Evolutionary conservation across 1,284 basidiomycete genomes (phyloP).

Genomic region (Rugiboletus extremiorientalis): DNA sequence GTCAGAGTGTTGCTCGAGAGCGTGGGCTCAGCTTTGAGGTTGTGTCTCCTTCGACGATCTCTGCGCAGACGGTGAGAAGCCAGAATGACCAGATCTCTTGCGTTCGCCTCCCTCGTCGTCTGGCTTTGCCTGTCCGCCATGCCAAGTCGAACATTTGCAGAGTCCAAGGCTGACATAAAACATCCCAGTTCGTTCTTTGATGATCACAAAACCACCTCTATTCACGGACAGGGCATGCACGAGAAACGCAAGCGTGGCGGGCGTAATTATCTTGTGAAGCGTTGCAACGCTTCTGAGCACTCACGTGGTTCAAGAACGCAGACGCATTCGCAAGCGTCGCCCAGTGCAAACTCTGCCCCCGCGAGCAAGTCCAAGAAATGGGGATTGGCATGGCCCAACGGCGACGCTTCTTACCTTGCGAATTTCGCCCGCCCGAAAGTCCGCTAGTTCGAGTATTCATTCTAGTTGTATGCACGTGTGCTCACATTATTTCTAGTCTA

Average conservation of each 20-base stretch:
- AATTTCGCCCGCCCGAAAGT: conserved; percentile 35
- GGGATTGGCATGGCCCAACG: conserved; percentile 50
- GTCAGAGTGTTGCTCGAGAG: not conserved
- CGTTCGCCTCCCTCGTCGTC: conserved; percentile 9
- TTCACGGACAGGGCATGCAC: not conserved
- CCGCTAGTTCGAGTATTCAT: conserved; percentile 33
- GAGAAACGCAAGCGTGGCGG: conserved; percentile 21
- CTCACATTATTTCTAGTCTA: conserved; percentile 20
- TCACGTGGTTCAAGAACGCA: conserved; percentile 15
- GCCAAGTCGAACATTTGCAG: conserved; percentile 5
- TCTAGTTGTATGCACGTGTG: not conserved
- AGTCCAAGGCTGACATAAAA: not conserved
- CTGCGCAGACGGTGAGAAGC: not conserved
- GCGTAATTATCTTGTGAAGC: conserved; percentile 16
- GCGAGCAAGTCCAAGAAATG: conserved; percentile 32
- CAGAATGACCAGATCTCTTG: conserved; percentile 14
- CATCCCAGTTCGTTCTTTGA: conserved; percentile 1
- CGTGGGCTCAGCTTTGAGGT: not conserved
- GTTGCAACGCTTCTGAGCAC: conserved; percentile 18
- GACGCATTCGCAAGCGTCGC: conserved; percentile 7
- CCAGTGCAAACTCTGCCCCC: not conserved
- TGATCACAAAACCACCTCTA: not conserved
- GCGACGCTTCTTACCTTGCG: conserved; percentile 34
- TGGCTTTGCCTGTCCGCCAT: conserved; percentile 7
- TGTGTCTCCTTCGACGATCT: not conserved